Evolutionary conservation across 768 basidiomycete genomes (phyloP).

Genomic region (Fomitopsis serialis): DNA sequence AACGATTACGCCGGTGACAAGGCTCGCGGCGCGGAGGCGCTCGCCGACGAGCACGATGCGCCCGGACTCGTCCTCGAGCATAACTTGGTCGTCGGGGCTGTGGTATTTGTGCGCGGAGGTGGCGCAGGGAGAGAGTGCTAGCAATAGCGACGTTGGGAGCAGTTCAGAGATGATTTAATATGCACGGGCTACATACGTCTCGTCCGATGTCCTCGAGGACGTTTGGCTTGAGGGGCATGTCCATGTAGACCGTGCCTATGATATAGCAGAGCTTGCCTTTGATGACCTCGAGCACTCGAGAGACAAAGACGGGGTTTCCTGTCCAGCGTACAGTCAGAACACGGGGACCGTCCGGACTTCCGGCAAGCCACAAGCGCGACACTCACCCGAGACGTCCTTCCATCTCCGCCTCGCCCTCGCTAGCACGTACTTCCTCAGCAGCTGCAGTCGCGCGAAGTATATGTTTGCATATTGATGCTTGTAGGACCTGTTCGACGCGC

Average conservation of each 20-base stretch:
- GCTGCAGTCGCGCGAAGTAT: slow-evolving; percentile 56
- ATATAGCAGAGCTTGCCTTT: slow-evolving; percentile 86
- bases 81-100: slow-evolving; percentile 72
- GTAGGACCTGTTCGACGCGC: slow-evolving; percentile 44
- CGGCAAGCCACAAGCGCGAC: background rate
- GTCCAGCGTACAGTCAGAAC: no score
- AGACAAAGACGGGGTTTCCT: slow-evolving; percentile 70
- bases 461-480: slow-evolving; percentile 70
- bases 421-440: slow-evolving; percentile 43
- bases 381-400: slow-evolving; percentile 39
- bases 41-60: slow-evolving; percentile 85
- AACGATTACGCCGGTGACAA: slow-evolving; percentile 91
- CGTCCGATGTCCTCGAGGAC: slow-evolving; percentile 93
- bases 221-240: slow-evolving; percentile 98
- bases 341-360: no score
- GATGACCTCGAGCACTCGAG: slow-evolving; percentile 80
- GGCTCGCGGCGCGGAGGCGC: slow-evolving; percentile 45
- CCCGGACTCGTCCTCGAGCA: slow-evolving; percentile 96
- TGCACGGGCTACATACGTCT: slow-evolving; percentile 56
- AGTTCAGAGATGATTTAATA: background rate
- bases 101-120: slow-evolving; percentile 63
- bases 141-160: background rate
- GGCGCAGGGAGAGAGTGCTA: slow-evolving; percentile 90
- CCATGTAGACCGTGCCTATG: slow-evolving; percentile 95
- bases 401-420: slow-evolving; percentile 46